Percentiles rank a stretch among this genome's conserved stretches.
Conservation (phyloP, 1,284 basidiomycete species). For the Rhodotorula sp. region DNA sequence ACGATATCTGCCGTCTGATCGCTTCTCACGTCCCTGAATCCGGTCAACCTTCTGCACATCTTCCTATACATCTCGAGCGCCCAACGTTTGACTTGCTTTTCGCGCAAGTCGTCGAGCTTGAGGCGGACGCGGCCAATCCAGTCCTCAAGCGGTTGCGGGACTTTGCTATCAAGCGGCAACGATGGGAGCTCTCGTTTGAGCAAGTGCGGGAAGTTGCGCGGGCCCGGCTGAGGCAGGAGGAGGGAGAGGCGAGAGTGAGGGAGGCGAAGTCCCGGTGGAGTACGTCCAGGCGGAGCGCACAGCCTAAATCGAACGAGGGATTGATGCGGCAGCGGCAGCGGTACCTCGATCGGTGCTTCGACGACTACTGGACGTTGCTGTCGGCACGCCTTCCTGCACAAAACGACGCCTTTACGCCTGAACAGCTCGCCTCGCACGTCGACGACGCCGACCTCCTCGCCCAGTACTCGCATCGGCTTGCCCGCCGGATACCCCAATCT, state of each 20-base stretch:
- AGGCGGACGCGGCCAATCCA: neutral
- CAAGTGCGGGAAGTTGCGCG: constrained; percentile 2
- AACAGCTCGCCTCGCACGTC: neutral
- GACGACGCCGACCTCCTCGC: neutral
- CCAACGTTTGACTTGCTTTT: constrained; percentile 14
- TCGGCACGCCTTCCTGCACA: neutral
- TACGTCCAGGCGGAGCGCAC: neutral
- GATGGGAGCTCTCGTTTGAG: neutral
- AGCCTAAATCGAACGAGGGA: neutral
- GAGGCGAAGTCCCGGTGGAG: neutral
- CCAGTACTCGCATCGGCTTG: neutral
- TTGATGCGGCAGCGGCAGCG: neutral
- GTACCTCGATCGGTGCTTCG: constrained; percentile 18
- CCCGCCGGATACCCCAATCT: neutral
- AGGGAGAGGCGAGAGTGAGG: neutral
- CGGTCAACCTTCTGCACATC: neutral
- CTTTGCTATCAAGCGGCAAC: neutral
- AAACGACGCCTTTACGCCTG: neutral
- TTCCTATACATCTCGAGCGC: neutral
- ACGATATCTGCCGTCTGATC: neutral
- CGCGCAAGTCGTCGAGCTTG: neutral
- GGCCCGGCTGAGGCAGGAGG: neutral
- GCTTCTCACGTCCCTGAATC: neutral
- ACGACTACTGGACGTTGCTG: constrained; percentile 9
- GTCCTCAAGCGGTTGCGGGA: constrained; percentile 9